Conservation (phyloP, 2,329 filamentous ascomycete genomes). For the Tolypocladium tropicale region DNA sequence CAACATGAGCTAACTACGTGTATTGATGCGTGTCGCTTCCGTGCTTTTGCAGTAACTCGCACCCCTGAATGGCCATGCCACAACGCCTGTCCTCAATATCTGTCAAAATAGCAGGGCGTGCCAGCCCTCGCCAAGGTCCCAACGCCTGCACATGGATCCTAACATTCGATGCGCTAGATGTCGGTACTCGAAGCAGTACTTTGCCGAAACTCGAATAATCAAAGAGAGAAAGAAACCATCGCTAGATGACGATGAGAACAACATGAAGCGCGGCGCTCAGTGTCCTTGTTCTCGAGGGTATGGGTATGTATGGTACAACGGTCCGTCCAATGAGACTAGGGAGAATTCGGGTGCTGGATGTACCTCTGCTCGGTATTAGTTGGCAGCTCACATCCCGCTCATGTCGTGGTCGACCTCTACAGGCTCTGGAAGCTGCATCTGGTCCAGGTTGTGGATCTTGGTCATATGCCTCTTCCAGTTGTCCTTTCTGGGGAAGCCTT, state of each 20-base stretch:
- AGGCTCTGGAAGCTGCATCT: constrained; percentile 27
- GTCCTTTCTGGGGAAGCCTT: constrained; percentile 50
- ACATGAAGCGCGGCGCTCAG: background rate
- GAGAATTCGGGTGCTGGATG: background rate
- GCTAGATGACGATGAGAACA: background rate
- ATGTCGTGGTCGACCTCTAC: constrained; percentile 29
- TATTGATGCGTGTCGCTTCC: background rate
- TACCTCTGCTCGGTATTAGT: background rate
- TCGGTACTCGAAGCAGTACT: background rate
- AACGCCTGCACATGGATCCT: background rate
- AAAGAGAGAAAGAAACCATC: background rate
- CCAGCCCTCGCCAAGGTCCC: background rate
- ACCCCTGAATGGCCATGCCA: background rate
- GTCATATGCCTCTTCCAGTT: constrained; percentile 54
- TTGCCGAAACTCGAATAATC: background rate
- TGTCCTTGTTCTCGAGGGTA: background rate
- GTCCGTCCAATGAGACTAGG: background rate
- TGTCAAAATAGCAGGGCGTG: background rate
- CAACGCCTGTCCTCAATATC: background rate
- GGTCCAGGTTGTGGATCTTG: constrained; percentile 43
- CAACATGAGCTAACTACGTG: constrained; percentile 15
- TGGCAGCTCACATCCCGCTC: constrained; percentile 7
- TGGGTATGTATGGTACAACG: background rate
- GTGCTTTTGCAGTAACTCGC: background rate
- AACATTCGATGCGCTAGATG: background rate